Conservation (phyloP, 768 basidiomycete species). For the Leccinum broughii region DNA sequence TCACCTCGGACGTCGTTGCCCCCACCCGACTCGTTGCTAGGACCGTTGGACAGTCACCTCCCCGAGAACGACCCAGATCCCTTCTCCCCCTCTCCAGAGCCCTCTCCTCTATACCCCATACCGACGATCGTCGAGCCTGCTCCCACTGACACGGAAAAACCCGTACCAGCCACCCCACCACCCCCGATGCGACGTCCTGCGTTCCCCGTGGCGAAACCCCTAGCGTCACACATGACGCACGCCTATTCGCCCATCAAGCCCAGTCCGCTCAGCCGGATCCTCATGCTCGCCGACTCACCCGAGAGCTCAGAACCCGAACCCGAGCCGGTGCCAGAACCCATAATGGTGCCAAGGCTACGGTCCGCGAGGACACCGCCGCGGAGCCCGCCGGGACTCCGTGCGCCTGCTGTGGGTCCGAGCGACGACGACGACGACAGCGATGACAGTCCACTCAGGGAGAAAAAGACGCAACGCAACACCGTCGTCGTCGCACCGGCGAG, state of each 20-base stretch:
- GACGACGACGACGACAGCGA: conserved; percentile 50
- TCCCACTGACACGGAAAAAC: conserved; percentile 8
- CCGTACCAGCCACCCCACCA: neutral
- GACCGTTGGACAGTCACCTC: conserved; percentile 23
- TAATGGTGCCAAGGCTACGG: conserved; percentile 1
- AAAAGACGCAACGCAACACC: conserved; percentile 40
- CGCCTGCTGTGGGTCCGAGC: conserved; percentile 11
- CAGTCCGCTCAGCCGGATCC: conserved; percentile 76
- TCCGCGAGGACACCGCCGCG: conserved; percentile 22
- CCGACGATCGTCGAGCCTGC: conserved; percentile 24
- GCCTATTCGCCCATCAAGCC: conserved; percentile 82
- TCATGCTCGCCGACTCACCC: conserved; percentile 69
- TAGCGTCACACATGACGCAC: conserved; percentile 68
- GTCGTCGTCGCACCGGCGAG: conserved; percentile 4
- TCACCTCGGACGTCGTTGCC: conserved; percentile 67
- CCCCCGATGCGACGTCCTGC: conserved; percentile 27
- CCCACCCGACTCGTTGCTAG: conserved; percentile 40
- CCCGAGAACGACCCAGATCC: conserved; percentile 9
- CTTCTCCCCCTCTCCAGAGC: neutral
- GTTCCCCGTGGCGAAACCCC: conserved; percentile 73
- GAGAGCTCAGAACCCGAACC: conserved; percentile 33
- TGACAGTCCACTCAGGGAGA: conserved; percentile 57
- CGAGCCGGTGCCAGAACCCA: conserved; percentile 23
- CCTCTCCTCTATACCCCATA: conserved; percentile 16
- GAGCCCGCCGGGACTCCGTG: conserved; percentile 13